Percentiles rank a stretch among this genome's conserved stretches.
phyloP scores from a whole-genome alignment of 2,329 filamentous ascomycete species.

The Hypoxylon sp. region DNA sequence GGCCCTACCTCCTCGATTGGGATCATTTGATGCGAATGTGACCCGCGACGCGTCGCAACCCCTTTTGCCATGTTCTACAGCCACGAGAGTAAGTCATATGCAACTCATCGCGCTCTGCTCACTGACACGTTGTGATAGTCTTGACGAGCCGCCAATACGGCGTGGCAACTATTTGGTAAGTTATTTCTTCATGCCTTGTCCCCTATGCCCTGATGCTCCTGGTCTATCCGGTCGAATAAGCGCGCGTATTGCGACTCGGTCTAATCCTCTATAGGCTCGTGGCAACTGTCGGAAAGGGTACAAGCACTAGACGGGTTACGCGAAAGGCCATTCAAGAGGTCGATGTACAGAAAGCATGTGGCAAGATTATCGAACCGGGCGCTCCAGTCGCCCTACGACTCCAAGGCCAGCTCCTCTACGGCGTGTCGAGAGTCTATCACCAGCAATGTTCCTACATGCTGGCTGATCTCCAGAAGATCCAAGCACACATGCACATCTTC shows the following conservation, averaged over 20 bases:
- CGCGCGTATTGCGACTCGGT: neutral
- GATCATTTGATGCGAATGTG: neutral
- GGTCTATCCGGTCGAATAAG: neutral
- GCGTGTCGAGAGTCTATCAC: slow-evolving; percentile 82
- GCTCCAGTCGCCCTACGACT: slow-evolving; percentile 89
- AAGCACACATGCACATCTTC: slow-evolving; percentile 75
- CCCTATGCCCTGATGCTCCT: neutral
- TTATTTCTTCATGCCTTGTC: neutral
- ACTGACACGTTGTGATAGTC: slow-evolving; percentile 58
- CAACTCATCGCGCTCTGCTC: neutral
- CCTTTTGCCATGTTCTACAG: slow-evolving; percentile 83
- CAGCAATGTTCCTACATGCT: slow-evolving; percentile 91
- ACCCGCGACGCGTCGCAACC: slow-evolving; percentile 1
- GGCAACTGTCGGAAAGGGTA: slow-evolving; percentile 82
- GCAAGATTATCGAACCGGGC: slow-evolving; percentile 81
- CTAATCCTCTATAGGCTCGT: slow-evolving; percentile 72
- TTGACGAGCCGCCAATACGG: slow-evolving; percentile 88
- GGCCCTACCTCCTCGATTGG: neutral
- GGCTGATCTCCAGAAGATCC: slow-evolving; percentile 77
- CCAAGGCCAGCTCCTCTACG: slow-evolving; percentile 87
- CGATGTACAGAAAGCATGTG: slow-evolving; percentile 84
- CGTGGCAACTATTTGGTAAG: slow-evolving; percentile 92
- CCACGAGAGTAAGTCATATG: slow-evolving; percentile 76
- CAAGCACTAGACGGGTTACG: slow-evolving; percentile 74
- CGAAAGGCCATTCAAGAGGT: slow-evolving; percentile 89